Conservation (phyloP, 1,284 basidiomycete genomes). For the Stereum hirsutum region DNA sequence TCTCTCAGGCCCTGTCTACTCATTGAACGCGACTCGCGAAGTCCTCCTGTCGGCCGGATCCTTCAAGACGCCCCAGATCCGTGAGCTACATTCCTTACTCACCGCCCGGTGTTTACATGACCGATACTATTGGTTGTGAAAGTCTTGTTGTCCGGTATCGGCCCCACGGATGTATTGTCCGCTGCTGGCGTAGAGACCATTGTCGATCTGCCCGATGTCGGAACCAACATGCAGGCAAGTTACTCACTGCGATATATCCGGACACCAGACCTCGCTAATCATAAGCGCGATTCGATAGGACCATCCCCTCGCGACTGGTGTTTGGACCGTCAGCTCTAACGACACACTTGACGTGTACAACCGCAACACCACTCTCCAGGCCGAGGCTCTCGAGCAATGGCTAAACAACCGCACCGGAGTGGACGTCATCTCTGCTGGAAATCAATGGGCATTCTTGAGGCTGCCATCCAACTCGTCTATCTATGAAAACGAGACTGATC, state of each 20-base stretch:
- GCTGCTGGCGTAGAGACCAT: constrained; percentile 21
- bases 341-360: constrained; percentile 12
- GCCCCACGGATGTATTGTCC: constrained; percentile 19
- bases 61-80: constrained; percentile 28
- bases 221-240: constrained; percentile 29
- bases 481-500: background rate
- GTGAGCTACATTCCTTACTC: constrained; percentile 18
- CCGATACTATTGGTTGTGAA: background rate
- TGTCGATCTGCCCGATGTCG: constrained; percentile 24
- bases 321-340: constrained; percentile 13
- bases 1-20: constrained; percentile 12
- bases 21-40: constrained; percentile 16
- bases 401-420: background rate
- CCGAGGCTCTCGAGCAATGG: constrained; percentile 1
- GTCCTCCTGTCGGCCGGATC: constrained; percentile 26
- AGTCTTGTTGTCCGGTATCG: constrained; percentile 35
- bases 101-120: background rate
- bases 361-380: constrained; percentile 8
- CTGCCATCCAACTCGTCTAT: constrained; percentile 15
- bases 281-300: constrained; percentile 12
- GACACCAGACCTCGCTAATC: too few relatives aligned
- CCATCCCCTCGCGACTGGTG: constrained; percentile 15
- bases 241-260: constrained; percentile 13
- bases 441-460: background rate
- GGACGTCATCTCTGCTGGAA: background rate